Base-by-base conservation (phyloP, 768 basidiomycete genomes). In the Pisolithus orientalis region DNA sequence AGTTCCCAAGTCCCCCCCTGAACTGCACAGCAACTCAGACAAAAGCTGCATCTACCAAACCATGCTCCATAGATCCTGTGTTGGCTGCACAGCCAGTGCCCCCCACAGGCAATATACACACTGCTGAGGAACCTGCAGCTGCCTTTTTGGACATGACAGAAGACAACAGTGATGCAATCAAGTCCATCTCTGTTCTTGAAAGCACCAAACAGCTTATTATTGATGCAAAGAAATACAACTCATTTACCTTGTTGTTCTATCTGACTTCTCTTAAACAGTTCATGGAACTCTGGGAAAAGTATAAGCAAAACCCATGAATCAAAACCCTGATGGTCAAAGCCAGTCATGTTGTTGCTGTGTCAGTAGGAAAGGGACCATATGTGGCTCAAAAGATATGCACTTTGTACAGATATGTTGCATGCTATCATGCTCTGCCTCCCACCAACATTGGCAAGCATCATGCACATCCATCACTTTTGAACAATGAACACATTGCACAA, bases 241-340 rank as follows among this genome's bases (percentile, higher is more conserved):
- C 51, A 52, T 52, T 52, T 39, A 46, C 51, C 51, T 52, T 25
- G 6, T 39, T 52, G 24, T n/a, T 52, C 28, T 21, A 52, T 28
- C 25, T 46, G n/a, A 44, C 45, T 31, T 31, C 14, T 16, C 44
- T 52, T 45, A 52, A 47, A 16, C 45, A 47, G 32, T 51, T 51
- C n/a, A 28, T 52, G 13, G 27, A 52, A 16, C 25, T 52, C 6
- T 52, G 44, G 31, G 45, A 47, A 14, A 37, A 47, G n/a, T 47
- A 52, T 27, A 47, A 47, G 17, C 14, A 8, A 39, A 40, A 39
- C n/a, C 51, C 37, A 27, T 0, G 44, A 9, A 52, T 52, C 17
- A 52, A 47, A 47, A 34, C 51, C 39, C 51, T 44, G 7, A 52
- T 39, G 44, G 5, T 31, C 21, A 47, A 47, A 47, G 16, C 44